These are phyloP conservation scores for Xylariaceae sp. DNA, from an alignment of 2,329 filamentous ascomycete species.

Conservation along the genomic window DNA sequence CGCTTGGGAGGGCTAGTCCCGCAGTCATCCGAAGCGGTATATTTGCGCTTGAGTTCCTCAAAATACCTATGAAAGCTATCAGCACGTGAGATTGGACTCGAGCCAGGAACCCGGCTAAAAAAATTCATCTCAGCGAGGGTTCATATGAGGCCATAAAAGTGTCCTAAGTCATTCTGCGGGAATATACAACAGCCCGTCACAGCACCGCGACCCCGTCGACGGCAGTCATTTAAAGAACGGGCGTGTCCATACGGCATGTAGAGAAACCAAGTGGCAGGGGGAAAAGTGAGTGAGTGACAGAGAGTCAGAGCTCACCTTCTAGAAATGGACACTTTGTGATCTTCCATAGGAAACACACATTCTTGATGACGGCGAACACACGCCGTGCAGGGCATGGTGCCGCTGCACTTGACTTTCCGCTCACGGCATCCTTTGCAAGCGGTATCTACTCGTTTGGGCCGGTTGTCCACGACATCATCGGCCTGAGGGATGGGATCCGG, in stretches of 20 bases:
- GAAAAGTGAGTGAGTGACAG: background rate
- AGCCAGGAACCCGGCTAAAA: background rate
- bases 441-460: conserved; percentile 4
- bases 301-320: conserved; percentile 3
- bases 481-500: background rate
- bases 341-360: conserved; percentile 3
- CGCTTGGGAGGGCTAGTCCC: background rate
- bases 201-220: background rate
- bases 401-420: conserved; percentile 8
- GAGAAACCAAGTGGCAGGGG: background rate
- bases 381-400: conserved; percentile 3
- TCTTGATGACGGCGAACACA: conserved; percentile 7
- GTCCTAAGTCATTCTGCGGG: too few relatives aligned
- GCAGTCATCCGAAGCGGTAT: background rate
- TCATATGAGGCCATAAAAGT: background rate
- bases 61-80: background rate
- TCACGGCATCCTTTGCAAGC: conserved; percentile 6
- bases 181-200: background rate
- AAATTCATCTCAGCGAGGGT: background rate
- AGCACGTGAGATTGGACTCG: background rate
- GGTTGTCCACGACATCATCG: background rate
- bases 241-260: background rate
- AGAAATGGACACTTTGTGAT: conserved; percentile 5
- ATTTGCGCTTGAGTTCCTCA: conserved; percentile 6
- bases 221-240: background rate